Evolutionary conservation across 352 stramenopile genomes (phyloP), one percentile per base, ranked within the genome.

Genomic region (Globisporangium nunn): DNA sequence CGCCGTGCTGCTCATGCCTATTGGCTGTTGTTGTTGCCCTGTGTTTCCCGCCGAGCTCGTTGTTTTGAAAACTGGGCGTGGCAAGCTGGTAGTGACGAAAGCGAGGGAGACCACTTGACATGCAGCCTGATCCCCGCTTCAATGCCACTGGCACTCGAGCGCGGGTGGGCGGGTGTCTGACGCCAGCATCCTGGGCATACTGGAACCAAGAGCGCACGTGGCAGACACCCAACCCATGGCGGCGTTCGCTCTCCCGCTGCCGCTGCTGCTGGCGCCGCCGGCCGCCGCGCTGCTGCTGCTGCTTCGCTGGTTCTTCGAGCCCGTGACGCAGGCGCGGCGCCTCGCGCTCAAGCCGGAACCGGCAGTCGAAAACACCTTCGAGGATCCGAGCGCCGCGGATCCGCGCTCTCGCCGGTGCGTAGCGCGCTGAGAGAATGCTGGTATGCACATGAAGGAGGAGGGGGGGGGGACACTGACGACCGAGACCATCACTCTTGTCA

Each of bases 291-390:
- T 64, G 18, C 49, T 71, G 31, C 53, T 79, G 57, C 67, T 93
- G 12, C 45, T 88, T 28, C 60, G 58, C 31, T 93, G 82, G 82
- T 66, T 91, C 35, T 70, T 59, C 48, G 70, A 67, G 31, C 82
- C 82, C 11, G 72, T 93, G 14, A 50, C 62, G 1, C 69, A 88
- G 12, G 82, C 82, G 33, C 72, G 64, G 65, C 71, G 66, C 29
- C 74, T 89, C 31, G 66, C 72, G 10, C 56, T 72, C 18, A 66
- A 79, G 46, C 29, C 70, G 29, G 82, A 91, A 48, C 67, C 75
- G 2, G 40, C 56, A 41, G 74, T 87, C 60, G 75, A 93, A 64
- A 61, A 68, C 54, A 72, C 63, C 39, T 91, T 71, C 58, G 62
- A 74, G 47, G 83, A 93, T 61, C 80, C 81, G 17, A 71, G 73